Percentiles rank a stretch among this genome's conserved stretches.
Conservation (phyloP, 495 filamentous ascomycete genomes). For the Podospora tetraspora region DNA sequence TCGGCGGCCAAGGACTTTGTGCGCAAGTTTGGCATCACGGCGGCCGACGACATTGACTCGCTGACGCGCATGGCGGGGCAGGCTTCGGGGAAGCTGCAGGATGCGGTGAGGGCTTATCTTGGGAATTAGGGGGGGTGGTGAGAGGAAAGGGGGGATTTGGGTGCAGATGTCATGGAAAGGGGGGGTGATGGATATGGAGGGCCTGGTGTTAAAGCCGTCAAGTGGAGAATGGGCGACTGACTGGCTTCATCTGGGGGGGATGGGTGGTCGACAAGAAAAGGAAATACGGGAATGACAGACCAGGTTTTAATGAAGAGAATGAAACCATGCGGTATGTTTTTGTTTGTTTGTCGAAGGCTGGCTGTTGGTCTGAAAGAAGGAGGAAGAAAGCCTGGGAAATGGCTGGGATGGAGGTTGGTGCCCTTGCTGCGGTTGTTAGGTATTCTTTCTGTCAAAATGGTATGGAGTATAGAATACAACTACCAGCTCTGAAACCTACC, state of each 20-base stretch:
- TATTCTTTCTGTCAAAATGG: neutral
- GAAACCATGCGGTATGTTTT: neutral
- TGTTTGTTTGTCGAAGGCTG: neutral
- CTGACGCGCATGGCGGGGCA: conserved; percentile 75
- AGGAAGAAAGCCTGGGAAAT: neutral
- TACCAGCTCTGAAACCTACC: too few relatives aligned
- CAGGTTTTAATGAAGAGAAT: neutral
- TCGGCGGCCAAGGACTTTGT: conserved; percentile 91
- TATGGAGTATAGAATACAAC: neutral
- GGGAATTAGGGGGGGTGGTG: conserved; percentile 28
- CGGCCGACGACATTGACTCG: conserved; percentile 91
- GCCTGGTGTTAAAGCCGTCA: too few relatives aligned
- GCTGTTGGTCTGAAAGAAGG: neutral
- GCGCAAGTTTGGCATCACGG: conserved; percentile 87
- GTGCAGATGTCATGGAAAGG: neutral
- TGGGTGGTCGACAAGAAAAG: neutral
- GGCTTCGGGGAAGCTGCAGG: conserved; percentile 76
- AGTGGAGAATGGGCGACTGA: too few relatives aligned
- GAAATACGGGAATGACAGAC: neutral
- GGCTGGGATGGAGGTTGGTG: neutral
- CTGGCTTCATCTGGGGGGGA: neutral
- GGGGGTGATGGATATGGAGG: too few relatives aligned
- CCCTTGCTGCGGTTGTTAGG: neutral
- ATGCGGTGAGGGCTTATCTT: conserved; percentile 82
- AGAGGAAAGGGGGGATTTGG: neutral